These are phyloP conservation scores for Ceratocystis huliohia DNA, from an alignment of 2,329 filamentous ascomycete genomes.

Conservation along the genomic window DNA sequence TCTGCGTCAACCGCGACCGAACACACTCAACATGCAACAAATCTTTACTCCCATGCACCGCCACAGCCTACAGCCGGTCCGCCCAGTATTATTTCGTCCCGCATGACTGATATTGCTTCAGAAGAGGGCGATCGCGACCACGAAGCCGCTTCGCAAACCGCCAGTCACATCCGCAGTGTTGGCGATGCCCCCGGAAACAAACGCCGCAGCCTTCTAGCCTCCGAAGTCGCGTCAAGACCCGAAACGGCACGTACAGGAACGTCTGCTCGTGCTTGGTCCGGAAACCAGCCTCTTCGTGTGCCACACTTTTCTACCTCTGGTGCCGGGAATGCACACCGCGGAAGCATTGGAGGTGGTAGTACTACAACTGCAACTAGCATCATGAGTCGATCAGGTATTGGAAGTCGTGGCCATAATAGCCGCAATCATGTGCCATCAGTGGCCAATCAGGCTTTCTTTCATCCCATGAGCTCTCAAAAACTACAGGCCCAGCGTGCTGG, in stretches of 20 bases:
- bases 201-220: slow-evolving; percentile 31
- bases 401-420: slow-evolving; percentile 33
- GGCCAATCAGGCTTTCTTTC: slow-evolving; percentile 82
- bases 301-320: slow-evolving; percentile 37
- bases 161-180: slow-evolving; percentile 14
- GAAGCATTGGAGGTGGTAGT: slow-evolving; percentile 18
- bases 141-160: slow-evolving; percentile 14
- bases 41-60: slow-evolving; percentile 30
- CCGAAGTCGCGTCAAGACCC: slow-evolving; percentile 39
- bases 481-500: slow-evolving; percentile 69
- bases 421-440: slow-evolving; percentile 80
- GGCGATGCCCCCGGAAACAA: slow-evolving; percentile 27
- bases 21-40: slow-evolving; percentile 19
- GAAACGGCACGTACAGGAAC: slow-evolving; percentile 40
- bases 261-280: slow-evolving; percentile 42
- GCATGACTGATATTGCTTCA: slow-evolving; percentile 53
- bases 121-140: slow-evolving; percentile 41
- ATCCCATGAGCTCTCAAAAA: slow-evolving; percentile 91
- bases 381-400: slow-evolving; percentile 14
- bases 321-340: slow-evolving; percentile 20
- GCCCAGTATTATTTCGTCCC: slow-evolving; percentile 57
- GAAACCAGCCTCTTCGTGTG: slow-evolving; percentile 45
- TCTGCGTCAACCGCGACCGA: slow-evolving; percentile 30
- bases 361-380: slow-evolving; percentile 8
- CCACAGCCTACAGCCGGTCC: slow-evolving; percentile 36